These are phyloP conservation scores for Boletus rubescentipes DNA, from an alignment of 768 basidiomycete species.

Conservation along the genomic window DNA sequence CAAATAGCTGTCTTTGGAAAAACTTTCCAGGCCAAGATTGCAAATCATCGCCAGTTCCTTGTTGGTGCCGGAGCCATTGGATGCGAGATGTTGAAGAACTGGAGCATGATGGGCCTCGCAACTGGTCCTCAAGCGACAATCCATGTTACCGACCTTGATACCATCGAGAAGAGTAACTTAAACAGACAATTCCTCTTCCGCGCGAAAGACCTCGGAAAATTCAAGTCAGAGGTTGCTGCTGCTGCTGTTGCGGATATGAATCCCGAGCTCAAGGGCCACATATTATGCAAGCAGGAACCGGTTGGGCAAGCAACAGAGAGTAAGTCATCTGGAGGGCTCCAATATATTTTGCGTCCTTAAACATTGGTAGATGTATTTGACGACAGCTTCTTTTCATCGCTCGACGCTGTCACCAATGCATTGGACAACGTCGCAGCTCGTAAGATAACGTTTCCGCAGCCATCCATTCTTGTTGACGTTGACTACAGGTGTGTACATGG, in stretches of 20 bases:
- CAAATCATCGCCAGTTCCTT: constrained; percentile 89
- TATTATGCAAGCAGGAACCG: constrained; percentile 85
- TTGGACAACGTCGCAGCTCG: constrained; percentile 96
- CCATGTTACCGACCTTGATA: constrained; percentile 95
- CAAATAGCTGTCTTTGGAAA: constrained; percentile 97
- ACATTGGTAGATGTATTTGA: constrained; percentile 70
- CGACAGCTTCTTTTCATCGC: constrained; percentile 79
- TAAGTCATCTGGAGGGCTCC: constrained; percentile 39
- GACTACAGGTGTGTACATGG: constrained; percentile 90
- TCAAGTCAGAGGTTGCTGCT: constrained; percentile 94
- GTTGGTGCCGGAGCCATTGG: constrained; percentile 99
- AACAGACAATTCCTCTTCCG: constrained; percentile 99
- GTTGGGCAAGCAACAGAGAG: constrained; percentile 93
- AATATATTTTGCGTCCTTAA: constrained; percentile 12
- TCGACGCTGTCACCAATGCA: constrained; percentile 97
- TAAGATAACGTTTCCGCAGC: constrained; percentile 38
- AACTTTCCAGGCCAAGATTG: constrained; percentile 88
- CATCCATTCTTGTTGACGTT: constrained; percentile 1
- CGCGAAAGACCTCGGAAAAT: constrained; percentile 92
- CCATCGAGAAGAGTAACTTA: constrained; percentile 98
- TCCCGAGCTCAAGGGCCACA: constrained; percentile 82
- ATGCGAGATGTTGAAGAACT: constrained; percentile 99
- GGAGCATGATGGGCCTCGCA: constrained; percentile 97
- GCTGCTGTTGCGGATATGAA: constrained; percentile 95
- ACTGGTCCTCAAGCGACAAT: constrained; percentile 77